Evolutionary conservation across 495 filamentous ascomycete species (phyloP), one percentile per base, ranked within the genome.

Genomic region (Daldinia vernicosa): DNA sequence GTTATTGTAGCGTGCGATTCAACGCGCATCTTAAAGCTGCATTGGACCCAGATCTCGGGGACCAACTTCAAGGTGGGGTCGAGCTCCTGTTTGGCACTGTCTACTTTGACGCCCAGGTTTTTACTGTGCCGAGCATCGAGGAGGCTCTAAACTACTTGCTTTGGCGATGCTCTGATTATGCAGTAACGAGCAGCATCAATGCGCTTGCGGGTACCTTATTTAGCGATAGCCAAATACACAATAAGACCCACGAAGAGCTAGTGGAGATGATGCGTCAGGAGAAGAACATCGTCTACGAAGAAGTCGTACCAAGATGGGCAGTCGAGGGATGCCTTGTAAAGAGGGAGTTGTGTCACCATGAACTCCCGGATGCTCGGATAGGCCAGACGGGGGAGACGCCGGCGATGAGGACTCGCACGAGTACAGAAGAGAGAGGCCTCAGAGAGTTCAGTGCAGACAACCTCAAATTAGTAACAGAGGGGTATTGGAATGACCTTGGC

Each of bases 291-390:
- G 22, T 58, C 27, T 61, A 62, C 63, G 63, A 58, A 11, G 58
- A 66, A 45, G 32, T 26, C 0, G 69, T 71, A 5, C 69, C 69
- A 15, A 62, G 27, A 15, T 71, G 69, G 69, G 69, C 63, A 26
- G 15, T 66, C 43, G 58, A 67, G 19, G 63, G 69, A 26, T 71
- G 58, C 39, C 30, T 71, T 7, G 51, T 71, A 6, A 71, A 71
- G 50, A 62, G 53, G 15, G 69, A 71, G 45, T n/a, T 54, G 39
- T 37, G 60, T 32, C 63, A 51, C 4, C 47, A 57, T n/a, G 56
- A 62, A 15, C 39, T 17, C 27, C 6, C n/a, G 17, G 45, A 59
- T 43, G 11, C 66, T 14, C 22, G 15, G 22, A 60, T 53, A 12
- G 50, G 19, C 14, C 58, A 51, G 28, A 9, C 33, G 9, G 50